phyloP scores from a whole-genome alignment of 805 yeast species.

The Ogataea trehaloabstinens region DNA sequence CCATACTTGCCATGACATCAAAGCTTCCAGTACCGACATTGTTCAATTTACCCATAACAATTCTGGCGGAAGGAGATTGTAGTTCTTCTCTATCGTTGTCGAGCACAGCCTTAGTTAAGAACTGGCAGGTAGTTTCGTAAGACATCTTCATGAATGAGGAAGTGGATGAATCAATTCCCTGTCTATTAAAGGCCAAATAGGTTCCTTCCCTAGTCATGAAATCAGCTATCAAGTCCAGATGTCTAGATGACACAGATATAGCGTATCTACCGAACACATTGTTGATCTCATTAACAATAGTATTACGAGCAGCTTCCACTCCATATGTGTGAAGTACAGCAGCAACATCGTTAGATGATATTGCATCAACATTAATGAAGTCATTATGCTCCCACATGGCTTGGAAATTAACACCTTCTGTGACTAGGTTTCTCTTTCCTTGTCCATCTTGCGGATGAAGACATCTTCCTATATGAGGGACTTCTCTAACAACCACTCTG shows the following conservation, averaged over 20 bases:
- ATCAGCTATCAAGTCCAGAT: slow-evolving; percentile 94
- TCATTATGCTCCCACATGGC: slow-evolving; percentile 99
- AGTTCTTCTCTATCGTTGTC: slow-evolving; percentile 87
- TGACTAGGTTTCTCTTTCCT: slow-evolving; percentile 75
- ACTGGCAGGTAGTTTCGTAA: slow-evolving; percentile 96
- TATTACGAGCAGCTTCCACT: slow-evolving; percentile 98
- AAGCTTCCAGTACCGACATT: slow-evolving; percentile 96
- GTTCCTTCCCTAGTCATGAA: slow-evolving; percentile 99
- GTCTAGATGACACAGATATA: slow-evolving; percentile 87
- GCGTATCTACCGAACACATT: slow-evolving; percentile 96
- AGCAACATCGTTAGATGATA: slow-evolving; percentile 88
- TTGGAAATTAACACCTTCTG: slow-evolving; percentile 97
- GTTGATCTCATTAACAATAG: slow-evolving; percentile 93
- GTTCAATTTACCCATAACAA: slow-evolving; percentile 87
- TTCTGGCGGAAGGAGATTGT: slow-evolving; percentile 89
- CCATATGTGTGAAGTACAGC: slow-evolving; percentile 91
- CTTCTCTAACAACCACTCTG: slow-evolving; percentile 87
- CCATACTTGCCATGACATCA: slow-evolving; percentile 64
- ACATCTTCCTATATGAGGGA: slow-evolving; percentile 90
- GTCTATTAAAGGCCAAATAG: slow-evolving; percentile 94
- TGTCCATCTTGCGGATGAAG: slow-evolving; percentile 71
- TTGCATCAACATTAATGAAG: slow-evolving; percentile 84
- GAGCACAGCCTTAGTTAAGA: slow-evolving; percentile 92
- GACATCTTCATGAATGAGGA: slow-evolving; percentile 99
- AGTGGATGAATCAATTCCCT: slow-evolving; percentile 94